Conservation (phyloP, 2,329 filamentous ascomycete genomes). For the Bipolaris sorokiniana region DNA sequence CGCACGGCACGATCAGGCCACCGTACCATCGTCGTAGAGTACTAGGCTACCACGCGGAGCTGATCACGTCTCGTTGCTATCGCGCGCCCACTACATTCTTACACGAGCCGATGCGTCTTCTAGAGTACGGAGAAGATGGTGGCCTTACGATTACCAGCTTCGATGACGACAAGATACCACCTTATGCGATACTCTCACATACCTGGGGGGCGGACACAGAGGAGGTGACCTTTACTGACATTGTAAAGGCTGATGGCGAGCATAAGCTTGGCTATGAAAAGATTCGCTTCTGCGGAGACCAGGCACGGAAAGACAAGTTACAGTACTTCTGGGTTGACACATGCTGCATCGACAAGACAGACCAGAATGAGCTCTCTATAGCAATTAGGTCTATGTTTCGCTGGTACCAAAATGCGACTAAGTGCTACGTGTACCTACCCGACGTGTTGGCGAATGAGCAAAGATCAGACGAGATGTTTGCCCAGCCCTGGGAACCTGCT, state of each 20-base stretch:
- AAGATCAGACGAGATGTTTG: background rate
- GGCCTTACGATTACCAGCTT: constrained; percentile 7
- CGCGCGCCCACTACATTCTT: constrained; percentile 1
- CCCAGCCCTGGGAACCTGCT: background rate
- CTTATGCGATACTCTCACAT: constrained; percentile 39
- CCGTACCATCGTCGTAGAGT: background rate
- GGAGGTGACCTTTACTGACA: constrained; percentile 35
- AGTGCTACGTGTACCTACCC: background rate
- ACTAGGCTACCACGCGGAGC: constrained; percentile 9
- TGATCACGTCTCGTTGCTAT: constrained; percentile 3
- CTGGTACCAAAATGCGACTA: background rate
- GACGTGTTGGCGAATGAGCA: background rate
- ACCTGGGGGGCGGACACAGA: constrained; percentile 31
- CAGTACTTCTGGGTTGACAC: too few relatives aligned
- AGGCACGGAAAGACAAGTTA: too few relatives aligned
- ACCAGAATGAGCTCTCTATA: background rate
- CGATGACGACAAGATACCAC: constrained; percentile 1
- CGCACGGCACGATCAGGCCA: background rate
- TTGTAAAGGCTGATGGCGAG: constrained; percentile 6
- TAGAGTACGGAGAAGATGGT: constrained; percentile 13
- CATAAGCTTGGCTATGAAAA: background rate
- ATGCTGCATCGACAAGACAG: background rate
- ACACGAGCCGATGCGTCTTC: constrained; percentile 19
- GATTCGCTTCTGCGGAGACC: too few relatives aligned
- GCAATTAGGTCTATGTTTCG: constrained; percentile 4